These are phyloP conservation scores for Bisporella sp. DNA, from an alignment of 2,329 filamentous ascomycete genomes.

Conservation along the genomic window DNA sequence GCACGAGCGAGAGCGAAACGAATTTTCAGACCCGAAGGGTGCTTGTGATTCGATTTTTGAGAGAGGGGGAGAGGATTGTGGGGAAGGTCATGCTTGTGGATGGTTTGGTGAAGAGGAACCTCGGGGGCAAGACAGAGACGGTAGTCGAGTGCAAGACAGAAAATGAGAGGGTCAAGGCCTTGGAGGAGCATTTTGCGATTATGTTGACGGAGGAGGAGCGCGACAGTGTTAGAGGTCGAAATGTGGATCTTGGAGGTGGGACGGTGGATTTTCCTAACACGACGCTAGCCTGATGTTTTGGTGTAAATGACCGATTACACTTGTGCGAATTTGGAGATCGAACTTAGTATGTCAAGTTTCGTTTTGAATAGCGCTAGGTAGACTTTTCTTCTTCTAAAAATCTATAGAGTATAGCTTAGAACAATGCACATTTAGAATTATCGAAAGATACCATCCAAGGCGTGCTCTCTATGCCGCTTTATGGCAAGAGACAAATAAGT, in stretches of 20 bases:
- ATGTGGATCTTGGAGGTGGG: constrained; percentile 9
- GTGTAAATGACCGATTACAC: too few species aligned
- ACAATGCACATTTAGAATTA: too few species aligned
- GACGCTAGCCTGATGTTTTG: too few species aligned
- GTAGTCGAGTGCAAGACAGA: constrained; percentile 43
- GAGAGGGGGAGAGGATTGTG: constrained; percentile 35
- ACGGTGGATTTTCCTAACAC: too few species aligned
- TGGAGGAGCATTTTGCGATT: constrained; percentile 45
- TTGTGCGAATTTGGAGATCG: too few species aligned
- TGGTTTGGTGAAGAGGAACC: constrained; percentile 45
- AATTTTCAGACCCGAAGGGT: constrained; percentile 49
- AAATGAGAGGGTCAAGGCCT: constrained; percentile 42
- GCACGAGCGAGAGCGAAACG: constrained; percentile 47
- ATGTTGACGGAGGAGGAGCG: constrained; percentile 42
- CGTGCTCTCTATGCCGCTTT: too few species aligned
- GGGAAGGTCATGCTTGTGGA: constrained; percentile 48
- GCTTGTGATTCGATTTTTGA: constrained; percentile 50
- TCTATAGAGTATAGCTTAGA: too few species aligned
- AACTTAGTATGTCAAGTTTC: too few species aligned
- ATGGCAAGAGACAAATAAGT: too few species aligned
- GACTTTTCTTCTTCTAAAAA: too few species aligned
- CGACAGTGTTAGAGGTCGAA: constrained; percentile 40
- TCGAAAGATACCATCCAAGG: too few species aligned
- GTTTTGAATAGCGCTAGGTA: too few species aligned
- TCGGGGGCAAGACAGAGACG: constrained; percentile 41